phyloP scores from a whole-genome alignment of 345 rosid genomes.

The Ceriops decandra region DNA sequence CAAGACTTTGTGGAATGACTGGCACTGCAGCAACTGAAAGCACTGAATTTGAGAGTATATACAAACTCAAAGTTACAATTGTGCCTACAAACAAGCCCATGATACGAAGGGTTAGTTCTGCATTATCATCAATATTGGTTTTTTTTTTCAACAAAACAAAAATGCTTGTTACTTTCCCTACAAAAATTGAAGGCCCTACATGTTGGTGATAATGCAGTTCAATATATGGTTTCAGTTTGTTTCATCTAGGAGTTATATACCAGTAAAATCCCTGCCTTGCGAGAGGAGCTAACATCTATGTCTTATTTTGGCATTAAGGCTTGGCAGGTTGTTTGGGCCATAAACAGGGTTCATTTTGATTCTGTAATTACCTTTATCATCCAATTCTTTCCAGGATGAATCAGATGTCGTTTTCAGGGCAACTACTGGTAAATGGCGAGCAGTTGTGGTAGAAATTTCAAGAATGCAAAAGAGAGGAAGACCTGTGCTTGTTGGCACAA shows the following conservation, averaged over 20 bases:
- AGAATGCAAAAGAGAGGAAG: slow-evolving; percentile 92
- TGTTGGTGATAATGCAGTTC: slow-evolving; percentile 1
- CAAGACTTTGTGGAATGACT: slow-evolving; percentile 98
- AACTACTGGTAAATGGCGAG: slow-evolving; percentile 84
- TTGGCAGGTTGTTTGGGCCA: not conserved
- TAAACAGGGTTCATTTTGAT: not conserved
- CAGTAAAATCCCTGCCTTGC: not conserved
- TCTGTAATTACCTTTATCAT: slow-evolving; percentile 4
- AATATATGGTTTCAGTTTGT: not conserved
- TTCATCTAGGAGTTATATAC: not conserved
- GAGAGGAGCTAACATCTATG: not conserved
- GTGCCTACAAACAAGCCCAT: slow-evolving; percentile 96
- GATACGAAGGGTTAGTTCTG: slow-evolving; percentile 78
- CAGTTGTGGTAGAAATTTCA: slow-evolving; percentile 92
- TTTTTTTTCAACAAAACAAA: not conserved
- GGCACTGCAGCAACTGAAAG: slow-evolving; percentile 98
- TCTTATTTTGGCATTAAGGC: not conserved
- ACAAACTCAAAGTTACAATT: slow-evolving; percentile 92
- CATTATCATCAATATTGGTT: slow-evolving; percentile 5
- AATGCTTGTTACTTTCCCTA: slow-evolving; percentile 9
- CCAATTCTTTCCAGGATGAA: slow-evolving; percentile 66
- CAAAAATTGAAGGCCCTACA: slow-evolving; percentile 1
- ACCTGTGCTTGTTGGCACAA: slow-evolving; percentile 96
- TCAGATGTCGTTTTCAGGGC: slow-evolving; percentile 97
- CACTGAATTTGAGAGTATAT: slow-evolving; percentile 97